phyloP scores from a whole-genome alignment of 2,329 filamentous ascomycete species.

The Fusarium albosuccineum region DNA sequence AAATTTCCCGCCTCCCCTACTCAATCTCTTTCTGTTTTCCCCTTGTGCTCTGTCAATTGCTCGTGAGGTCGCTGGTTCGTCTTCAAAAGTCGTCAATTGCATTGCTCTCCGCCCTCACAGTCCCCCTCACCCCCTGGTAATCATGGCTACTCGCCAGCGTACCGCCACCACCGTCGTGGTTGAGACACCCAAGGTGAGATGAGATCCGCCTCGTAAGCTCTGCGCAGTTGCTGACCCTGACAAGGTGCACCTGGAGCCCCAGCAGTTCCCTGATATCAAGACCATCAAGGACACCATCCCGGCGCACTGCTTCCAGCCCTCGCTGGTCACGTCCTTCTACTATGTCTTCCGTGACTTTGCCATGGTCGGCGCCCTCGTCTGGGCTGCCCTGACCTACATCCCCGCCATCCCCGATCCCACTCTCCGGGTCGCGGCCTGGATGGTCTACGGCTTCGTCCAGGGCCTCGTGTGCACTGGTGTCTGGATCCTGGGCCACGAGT shows the following conservation, averaged over 20 bases:
- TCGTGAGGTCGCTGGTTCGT: conserved; percentile 9
- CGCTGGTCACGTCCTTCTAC: conserved; percentile 62
- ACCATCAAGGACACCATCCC: conserved; percentile 64
- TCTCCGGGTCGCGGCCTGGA: conserved; percentile 65
- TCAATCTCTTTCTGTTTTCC: conserved; percentile 8
- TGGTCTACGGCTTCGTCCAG: conserved; percentile 72
- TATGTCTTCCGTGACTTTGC: conserved; percentile 70
- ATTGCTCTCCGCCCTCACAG: background rate
- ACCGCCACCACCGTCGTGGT: conserved; percentile 42
- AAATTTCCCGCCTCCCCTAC: background rate
- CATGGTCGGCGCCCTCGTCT: conserved; percentile 63
- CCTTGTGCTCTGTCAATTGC: background rate
- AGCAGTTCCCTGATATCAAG: conserved; percentile 47
- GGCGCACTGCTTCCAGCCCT: conserved; percentile 71
- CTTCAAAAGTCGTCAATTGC: background rate
- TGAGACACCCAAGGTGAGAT: conserved; percentile 35
- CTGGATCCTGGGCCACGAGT: conserved; percentile 80
- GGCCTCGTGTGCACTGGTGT: conserved; percentile 76
- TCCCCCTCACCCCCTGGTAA: background rate
- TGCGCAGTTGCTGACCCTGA: conserved; percentile 1
- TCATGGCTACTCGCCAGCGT: conserved; percentile 45
- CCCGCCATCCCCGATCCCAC: conserved; percentile 60
- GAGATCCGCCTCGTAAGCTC: background rate
- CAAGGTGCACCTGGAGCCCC: conserved; percentile 37
- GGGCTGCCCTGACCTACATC: conserved; percentile 66